Evolutionary conservation across 257 asterid genomes (phyloP).

Genomic region (Ocimum tenuiflorum): DNA sequence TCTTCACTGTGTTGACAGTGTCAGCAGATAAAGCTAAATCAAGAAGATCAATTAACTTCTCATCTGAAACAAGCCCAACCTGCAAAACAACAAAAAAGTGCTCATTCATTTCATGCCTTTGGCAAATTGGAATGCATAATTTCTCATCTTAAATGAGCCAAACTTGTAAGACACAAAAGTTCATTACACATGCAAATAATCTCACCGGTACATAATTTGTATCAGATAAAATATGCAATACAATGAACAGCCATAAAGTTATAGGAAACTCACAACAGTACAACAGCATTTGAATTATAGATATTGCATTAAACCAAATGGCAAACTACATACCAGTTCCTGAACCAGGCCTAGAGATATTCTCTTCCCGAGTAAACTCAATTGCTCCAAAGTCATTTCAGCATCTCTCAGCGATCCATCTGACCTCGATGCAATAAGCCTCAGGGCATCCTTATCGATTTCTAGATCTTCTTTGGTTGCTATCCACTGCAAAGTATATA

Average conservation of each 20-base stretch:
- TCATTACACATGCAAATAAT: background rate
- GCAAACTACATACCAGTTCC: conserved; percentile 47
- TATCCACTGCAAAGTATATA: conserved; percentile 81
- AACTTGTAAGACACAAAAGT: conserved; percentile 36
- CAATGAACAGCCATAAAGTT: background rate
- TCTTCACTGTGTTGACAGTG: conserved; percentile 90
- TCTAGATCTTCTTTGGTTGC: conserved; percentile 75
- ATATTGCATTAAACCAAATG: conserved; percentile 1
- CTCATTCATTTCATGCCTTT: background rate
- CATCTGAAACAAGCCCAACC: conserved; percentile 96
- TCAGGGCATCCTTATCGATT: conserved; percentile 85
- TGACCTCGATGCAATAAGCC: conserved; percentile 88
- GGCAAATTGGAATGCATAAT: conserved; percentile 14
- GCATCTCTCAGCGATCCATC: conserved; percentile 97
- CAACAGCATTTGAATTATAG: background rate
- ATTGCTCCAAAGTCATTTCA: conserved; percentile 94
- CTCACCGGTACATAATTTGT: background rate
- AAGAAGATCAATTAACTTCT: conserved; percentile 85
- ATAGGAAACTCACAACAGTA: background rate
- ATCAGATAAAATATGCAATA: background rate
- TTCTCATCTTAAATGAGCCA: conserved; percentile 88
- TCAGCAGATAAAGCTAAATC: conserved; percentile 95
- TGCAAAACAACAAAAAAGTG: conserved; percentile 23
- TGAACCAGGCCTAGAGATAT: conserved; percentile 84
- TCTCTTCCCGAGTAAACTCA: conserved; percentile 85